Conservation (phyloP, 371 early-diverging fungal species). For the Neoconidiobolus thromboides region DNA sequence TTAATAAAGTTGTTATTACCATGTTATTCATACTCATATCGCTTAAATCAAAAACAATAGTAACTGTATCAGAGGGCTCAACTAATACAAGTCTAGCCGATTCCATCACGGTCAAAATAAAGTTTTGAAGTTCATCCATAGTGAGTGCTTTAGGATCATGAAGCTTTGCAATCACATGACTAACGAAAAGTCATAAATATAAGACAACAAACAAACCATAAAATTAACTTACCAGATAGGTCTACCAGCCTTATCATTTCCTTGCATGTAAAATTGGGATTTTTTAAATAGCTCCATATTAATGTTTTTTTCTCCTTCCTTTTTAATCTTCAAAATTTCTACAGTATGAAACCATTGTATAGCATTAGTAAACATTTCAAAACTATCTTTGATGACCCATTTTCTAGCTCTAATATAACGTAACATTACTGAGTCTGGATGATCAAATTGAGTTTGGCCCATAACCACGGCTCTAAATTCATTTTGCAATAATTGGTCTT, state of each 20-base stretch:
- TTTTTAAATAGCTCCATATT: conserved; percentile 23
- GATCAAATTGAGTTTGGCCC: conserved; percentile 21
- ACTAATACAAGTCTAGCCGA: conserved; percentile 46
- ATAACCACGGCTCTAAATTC: not conserved
- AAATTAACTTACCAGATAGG: conserved; percentile 32
- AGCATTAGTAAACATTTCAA: conserved; percentile 34
- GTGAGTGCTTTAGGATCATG: conserved; percentile 35
- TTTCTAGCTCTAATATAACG: conserved; percentile 63
- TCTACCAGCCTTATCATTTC: conserved; percentile 29
- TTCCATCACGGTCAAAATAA: conserved; percentile 68
- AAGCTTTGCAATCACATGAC: conserved; percentile 35
- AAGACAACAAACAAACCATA: not conserved
- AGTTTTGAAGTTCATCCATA: conserved; percentile 28
- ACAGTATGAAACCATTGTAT: conserved; percentile 41
- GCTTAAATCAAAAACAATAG: conserved; percentile 62
- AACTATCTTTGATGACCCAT: conserved; percentile 45
- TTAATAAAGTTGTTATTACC: conserved; percentile 8
- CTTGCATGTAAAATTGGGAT: conserved; percentile 34
- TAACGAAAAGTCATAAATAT: conserved; percentile 7
- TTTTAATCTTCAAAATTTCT: conserved; percentile 30
- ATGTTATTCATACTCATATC: conserved; percentile 62
- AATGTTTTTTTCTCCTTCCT: conserved; percentile 27
- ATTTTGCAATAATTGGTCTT: not conserved
- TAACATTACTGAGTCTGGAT: conserved; percentile 41
- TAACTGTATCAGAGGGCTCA: conserved; percentile 52